Evolutionary conservation across 192 early-diverging fungal genomes (phyloP).

Genomic region (Neocallimastix lanati): DNA sequence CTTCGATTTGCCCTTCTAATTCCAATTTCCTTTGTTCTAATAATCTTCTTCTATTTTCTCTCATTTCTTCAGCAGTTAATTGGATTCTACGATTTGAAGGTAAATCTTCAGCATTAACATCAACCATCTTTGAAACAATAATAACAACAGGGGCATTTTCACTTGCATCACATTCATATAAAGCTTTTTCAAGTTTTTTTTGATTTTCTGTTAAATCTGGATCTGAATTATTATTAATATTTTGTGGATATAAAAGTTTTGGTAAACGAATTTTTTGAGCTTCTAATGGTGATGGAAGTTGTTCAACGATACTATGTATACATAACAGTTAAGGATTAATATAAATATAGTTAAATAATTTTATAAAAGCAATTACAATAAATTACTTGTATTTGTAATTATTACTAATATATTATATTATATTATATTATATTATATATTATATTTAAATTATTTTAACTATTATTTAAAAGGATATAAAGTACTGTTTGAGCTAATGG

Average conservation of each 20-base stretch:
- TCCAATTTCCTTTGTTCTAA: constrained; percentile 17
- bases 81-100: constrained; percentile 49
- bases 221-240: constrained; percentile 9
- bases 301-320: constrained; percentile 58
- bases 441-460: too few relatives aligned
- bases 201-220: constrained; percentile 10
- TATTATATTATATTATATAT: too few relatives aligned
- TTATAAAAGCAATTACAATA: too few relatives aligned
- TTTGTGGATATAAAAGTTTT: constrained; percentile 45
- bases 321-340: not conserved
- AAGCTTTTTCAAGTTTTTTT: constrained; percentile 45
- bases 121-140: constrained; percentile 88
- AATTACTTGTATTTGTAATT: too few relatives aligned
- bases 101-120: constrained; percentile 52
- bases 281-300: constrained; percentile 63
- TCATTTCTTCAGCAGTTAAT: constrained; percentile 73
- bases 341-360: not conserved
- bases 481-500: constrained; percentile 78
- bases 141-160: constrained; percentile 50
- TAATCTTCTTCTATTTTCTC: constrained; percentile 41
- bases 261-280: constrained; percentile 71
- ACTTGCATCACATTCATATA: constrained; percentile 51
- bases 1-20: constrained; percentile 2
- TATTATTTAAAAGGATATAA: not conserved
- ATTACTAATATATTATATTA: too few relatives aligned